These are phyloP conservation scores for Leishmania mexicana DNA, from an alignment of 208 protist species.

Conservation along the genomic window DNA sequence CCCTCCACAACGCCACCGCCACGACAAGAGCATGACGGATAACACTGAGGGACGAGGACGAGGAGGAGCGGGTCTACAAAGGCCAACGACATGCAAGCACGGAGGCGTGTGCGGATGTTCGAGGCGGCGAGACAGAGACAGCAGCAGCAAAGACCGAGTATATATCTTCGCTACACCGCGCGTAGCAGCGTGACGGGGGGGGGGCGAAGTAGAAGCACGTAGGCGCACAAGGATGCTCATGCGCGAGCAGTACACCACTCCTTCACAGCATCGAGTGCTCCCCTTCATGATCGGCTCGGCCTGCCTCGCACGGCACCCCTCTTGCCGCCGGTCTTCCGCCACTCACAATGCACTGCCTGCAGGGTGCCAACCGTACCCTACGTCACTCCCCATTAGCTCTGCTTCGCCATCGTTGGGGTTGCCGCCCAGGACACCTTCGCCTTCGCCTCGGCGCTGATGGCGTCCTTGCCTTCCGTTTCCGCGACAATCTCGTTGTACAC, in stretches of 20 bases:
- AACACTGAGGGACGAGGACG: neutral
- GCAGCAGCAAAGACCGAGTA: too few species aligned
- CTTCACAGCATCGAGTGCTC: neutral
- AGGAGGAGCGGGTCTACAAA: neutral
- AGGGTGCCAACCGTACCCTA: neutral
- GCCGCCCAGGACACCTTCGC: neutral
- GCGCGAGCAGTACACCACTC: neutral
- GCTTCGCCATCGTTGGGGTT: neutral
- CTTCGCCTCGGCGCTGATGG: constrained; percentile 16
- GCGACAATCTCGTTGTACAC: constrained; percentile 41
- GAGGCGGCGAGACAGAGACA: too few species aligned
- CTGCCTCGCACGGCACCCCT: neutral
- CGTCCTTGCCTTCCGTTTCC: constrained; percentile 8
- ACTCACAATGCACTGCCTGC: neutral
- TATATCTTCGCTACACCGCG: neutral
- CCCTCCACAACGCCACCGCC: neutral
- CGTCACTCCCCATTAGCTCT: neutral
- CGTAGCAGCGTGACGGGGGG: neutral
- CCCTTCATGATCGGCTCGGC: neutral
- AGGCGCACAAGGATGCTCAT: neutral
- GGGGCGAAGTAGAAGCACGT: neutral
- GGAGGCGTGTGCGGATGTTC: too few species aligned
- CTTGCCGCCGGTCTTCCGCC: too few species aligned
- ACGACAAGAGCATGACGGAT: neutral
- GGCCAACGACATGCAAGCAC: too few species aligned